phyloP scores from a whole-genome alignment of 2,329 filamentous ascomycete genomes.

The Talaromyces sp. region DNA sequence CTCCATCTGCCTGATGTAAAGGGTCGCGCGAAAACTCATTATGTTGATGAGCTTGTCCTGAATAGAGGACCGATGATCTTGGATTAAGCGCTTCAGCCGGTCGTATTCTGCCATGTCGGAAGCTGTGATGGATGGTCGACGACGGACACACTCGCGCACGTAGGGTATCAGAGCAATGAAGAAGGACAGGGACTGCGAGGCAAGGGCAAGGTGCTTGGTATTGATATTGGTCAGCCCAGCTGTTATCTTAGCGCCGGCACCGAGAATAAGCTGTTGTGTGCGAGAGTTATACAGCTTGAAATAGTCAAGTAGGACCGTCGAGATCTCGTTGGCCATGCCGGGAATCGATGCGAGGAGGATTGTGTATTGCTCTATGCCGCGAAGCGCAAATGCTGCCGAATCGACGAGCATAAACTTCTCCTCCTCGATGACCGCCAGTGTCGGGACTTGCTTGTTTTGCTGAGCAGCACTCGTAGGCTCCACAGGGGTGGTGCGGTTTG shows the following conservation, averaged over 20 bases:
- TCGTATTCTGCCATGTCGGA: conserved; percentile 76
- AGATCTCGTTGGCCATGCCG: conserved; percentile 79
- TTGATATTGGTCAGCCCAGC: conserved; percentile 94
- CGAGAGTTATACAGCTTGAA: conserved; percentile 91
- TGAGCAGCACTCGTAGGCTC: conserved; percentile 1
- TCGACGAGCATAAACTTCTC: conserved; percentile 80
- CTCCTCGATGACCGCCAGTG: conserved; percentile 54
- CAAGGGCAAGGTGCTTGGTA: conserved; percentile 86
- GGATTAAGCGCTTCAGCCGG: conserved; percentile 72
- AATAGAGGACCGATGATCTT: conserved; percentile 85
- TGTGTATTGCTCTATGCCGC: conserved; percentile 77
- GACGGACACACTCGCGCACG: conserved; percentile 81
- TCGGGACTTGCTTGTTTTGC: conserved; percentile 3
- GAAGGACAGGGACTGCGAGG: conserved; percentile 83
- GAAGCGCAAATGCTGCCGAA: conserved; percentile 73
- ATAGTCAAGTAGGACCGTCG: conserved; percentile 72
- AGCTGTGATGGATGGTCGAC: conserved; percentile 54
- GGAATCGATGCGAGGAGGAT: conserved; percentile 79
- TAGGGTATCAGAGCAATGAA: conserved; percentile 83
- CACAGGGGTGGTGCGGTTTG: conserved; percentile 21
- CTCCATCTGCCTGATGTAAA: conserved; percentile 70
- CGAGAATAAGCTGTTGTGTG: conserved; percentile 88
- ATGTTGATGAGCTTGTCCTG: conserved; percentile 92
- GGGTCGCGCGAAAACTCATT: conserved; percentile 69
- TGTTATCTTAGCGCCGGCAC: conserved; percentile 81